Evolutionary conservation across 129 eudicot genomes (phyloP), one percentile per base, ranked within the genome.

Genomic region (Scalesia atractyloides): DNA sequence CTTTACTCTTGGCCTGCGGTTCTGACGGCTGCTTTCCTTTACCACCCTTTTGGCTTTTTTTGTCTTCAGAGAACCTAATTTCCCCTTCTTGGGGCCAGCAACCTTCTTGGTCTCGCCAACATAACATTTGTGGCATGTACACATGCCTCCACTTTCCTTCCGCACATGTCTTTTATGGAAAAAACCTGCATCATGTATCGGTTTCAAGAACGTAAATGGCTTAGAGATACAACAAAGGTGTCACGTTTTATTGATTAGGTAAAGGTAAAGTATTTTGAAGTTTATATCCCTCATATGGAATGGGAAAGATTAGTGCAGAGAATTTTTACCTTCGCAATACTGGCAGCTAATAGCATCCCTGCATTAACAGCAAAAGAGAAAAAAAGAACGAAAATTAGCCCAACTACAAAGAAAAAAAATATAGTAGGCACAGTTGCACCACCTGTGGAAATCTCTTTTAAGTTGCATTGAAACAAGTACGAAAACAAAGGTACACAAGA

Each of bases 261-360:
- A 7, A 60, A n/a, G 36, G 47, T 52, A 13, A 33, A 17, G 47
- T 4, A 56, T 39, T 74, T 50, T 16, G 46, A 43, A 46, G 6
- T 73, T 26, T 17, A 73, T 46, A 60, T 44, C 19, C 69, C 34
- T 44, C 18, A 60, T 49, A 59, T 24, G 34, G 46, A 24, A 51
- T 47, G 9, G 44, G 18, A 72, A 60, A 19, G 15, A 65, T 22
- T 18, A 14, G 30, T 48, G 59, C 41, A 24, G 47, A 58, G 53
- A 56, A 8, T 54, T 61, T 36, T 68, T 88, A 94, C 98, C 98
- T 85, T 84, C 78, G 63, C 98, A 90, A 74, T 58, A 52, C 61
- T 81, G 93, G 81, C 98, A 94, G 83, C 86, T 86, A 74, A 90
- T 82, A 46, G 98, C 94, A 70, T 90, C 96, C 83, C 98, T 90